These are phyloP conservation scores for Lactarius trivialis DNA, from an alignment of 768 basidiomycete genomes.

Conservation along the genomic window DNA sequence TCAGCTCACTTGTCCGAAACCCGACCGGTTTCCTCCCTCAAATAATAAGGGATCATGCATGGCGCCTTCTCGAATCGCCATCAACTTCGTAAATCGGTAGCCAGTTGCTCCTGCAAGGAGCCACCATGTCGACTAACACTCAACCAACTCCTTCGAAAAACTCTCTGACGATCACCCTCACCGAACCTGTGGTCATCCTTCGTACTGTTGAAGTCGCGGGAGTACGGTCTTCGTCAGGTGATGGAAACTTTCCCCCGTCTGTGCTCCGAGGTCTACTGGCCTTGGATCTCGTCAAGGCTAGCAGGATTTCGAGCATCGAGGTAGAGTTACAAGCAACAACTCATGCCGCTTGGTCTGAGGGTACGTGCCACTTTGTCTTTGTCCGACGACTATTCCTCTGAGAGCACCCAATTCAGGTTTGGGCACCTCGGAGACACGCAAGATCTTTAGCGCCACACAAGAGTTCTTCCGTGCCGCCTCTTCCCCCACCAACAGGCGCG, in stretches of 20 bases:
- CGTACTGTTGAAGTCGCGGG: constrained; percentile 35
- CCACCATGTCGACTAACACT: not conserved
- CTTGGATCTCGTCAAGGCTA: constrained; percentile 65
- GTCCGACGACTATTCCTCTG: constrained; percentile 10
- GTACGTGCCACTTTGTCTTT: constrained; percentile 36
- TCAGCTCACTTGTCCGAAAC: not conserved
- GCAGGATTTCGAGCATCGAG: constrained; percentile 79
- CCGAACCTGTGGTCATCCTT: constrained; percentile 52
- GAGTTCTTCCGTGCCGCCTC: constrained; percentile 62
- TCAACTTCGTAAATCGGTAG: not conserved
- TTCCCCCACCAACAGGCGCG: constrained; percentile 38
- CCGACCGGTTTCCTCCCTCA: not conserved
- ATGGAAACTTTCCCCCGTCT: constrained; percentile 40
- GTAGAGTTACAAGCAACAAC: constrained; percentile 70
- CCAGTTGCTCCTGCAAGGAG: not conserved
- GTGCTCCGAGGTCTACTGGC: constrained; percentile 61
- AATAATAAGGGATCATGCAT: not conserved
- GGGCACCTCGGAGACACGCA: constrained; percentile 74
- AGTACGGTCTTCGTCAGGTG: constrained; percentile 25
- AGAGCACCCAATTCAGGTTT: constrained; percentile 55
- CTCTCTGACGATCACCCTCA: constrained; percentile 40
- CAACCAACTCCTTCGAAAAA: constrained; percentile 33
- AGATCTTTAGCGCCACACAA: constrained; percentile 61
- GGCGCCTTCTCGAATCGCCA: not conserved
- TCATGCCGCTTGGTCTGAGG: constrained; percentile 78